Evolutionary conservation across 2,329 filamentous ascomycete genomes (phyloP), one percentile per base, ranked within the genome.

Genomic region (Dactylellina parvicollis): DNA sequence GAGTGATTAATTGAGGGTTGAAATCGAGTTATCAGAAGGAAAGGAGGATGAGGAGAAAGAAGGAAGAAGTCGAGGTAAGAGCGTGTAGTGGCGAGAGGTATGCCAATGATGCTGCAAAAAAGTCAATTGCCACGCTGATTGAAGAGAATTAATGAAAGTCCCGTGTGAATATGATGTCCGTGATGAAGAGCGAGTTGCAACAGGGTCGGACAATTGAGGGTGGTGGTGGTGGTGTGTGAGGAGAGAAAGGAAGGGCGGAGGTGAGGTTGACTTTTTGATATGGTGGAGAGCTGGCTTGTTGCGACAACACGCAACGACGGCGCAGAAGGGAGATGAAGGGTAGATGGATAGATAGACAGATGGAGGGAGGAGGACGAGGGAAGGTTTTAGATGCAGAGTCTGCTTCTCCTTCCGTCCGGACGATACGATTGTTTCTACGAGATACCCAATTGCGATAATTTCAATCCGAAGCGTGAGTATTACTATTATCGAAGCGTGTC

Each of bases 401-500:
- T 20, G 40, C 30, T n/a, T n/a, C n/a, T 54, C 49, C 49, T 54
- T 38, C 49, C 49, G 49, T 54, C 49, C 49, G 49, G 18, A 16
- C 10, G 28, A 20, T 46, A 14, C 2, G n/a, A n/a, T n/a, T 46
- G 14, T 20, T 4, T 46, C n/a, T 20, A 36, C 7, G 18, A 4
- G 22, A 2, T 3, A n/a, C 3, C 47, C 44, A 49, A 24, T 24
- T 52, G 47, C 28, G 28, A 52, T 49, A 44, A 16, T 32, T 50
- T 34, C 3, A 50, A 26, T 47, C 16, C 34, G 10, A 38, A 40
- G 7, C 4, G n/a, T 32, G 5, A 32, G 30, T 32, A 32, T 32
- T 32, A 32, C 5, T 32, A 32, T 32, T 32, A 12, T 7, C 30
- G 30, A 14, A 30, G 20, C 44, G 44, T 26, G 44, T 26, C 24